Percentiles rank a stretch among this genome's conserved stretches.
phyloP scores from a whole-genome alignment of 345 rosid genomes.

The Boechera stricta region DNA sequence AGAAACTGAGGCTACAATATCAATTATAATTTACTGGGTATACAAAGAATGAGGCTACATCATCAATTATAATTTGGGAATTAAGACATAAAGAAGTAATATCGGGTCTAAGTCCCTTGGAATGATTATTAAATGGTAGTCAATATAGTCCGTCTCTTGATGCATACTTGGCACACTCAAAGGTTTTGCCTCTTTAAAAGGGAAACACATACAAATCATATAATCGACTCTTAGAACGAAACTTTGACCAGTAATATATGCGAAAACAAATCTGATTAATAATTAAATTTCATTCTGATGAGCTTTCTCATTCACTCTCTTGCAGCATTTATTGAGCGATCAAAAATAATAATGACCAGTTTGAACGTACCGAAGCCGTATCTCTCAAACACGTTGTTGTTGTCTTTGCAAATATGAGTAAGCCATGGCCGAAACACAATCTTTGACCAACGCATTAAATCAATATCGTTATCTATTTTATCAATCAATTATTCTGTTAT shows the following conservation, averaged over 20 bases:
- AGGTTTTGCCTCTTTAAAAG: conserved; percentile 4
- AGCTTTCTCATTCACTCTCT: conserved; percentile 21
- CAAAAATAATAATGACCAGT: conserved; percentile 26
- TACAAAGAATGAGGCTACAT: not conserved
- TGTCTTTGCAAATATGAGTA: conserved; percentile 10
- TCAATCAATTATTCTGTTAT: not conserved
- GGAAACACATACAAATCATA: not conserved
- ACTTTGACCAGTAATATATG: conserved; percentile 12
- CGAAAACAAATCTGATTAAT: conserved; percentile 5
- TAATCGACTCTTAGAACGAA: conserved; percentile 8
- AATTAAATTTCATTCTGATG: conserved; percentile 8
- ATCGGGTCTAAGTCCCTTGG: not conserved
- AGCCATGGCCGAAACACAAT: conserved; percentile 33
- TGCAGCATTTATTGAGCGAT: conserved; percentile 33
- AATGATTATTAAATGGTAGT: conserved; percentile 28
- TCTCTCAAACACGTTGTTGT: conserved; percentile 8
- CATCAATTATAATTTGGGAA: not conserved
- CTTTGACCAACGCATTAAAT: conserved; percentile 32
- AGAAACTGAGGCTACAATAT: not conserved
- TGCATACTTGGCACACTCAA: conserved; percentile 22
- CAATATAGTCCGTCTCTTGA: conserved; percentile 20
- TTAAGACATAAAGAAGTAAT: conserved; percentile 8
- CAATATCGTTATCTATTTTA: not conserved
- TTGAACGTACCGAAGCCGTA: conserved; percentile 38
- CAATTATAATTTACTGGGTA: not conserved